phyloP scores from a whole-genome alignment of 1,139 yeast genomes.

The Yamadazyma blattariae region DNA sequence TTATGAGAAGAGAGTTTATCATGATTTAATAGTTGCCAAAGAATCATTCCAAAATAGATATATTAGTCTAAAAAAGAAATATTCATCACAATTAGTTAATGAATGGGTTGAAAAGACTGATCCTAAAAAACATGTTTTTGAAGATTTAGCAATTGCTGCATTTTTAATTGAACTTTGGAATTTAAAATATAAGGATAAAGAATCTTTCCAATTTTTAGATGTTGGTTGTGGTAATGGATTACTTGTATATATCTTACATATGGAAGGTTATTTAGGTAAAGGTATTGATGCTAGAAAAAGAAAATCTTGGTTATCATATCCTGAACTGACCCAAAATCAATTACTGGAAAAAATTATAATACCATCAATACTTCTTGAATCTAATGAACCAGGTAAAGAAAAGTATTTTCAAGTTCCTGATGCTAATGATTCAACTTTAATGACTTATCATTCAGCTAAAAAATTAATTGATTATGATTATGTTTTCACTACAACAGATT shows the following conservation, averaged over 20 bases:
- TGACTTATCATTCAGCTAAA: slow-evolving; percentile 47
- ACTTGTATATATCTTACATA: slow-evolving; percentile 66
- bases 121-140: slow-evolving; percentile 94
- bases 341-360: slow-evolving; percentile 76
- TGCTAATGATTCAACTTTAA: slow-evolving; percentile 55
- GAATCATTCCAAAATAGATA: slow-evolving; percentile 82
- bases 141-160: slow-evolving; percentile 94
- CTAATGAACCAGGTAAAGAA: slow-evolving; percentile 42
- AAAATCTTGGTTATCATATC: slow-evolving; percentile 82
- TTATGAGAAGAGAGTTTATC: slow-evolving; percentile 83
- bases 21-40: slow-evolving; percentile 82
- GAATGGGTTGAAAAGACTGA: slow-evolving; percentile 92
- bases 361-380: slow-evolving; percentile 63
- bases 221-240: slow-evolving; percentile 96
- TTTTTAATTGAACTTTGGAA: slow-evolving; percentile 89
- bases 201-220: slow-evolving; percentile 70
- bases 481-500: slow-evolving; percentile 64
- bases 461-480: slow-evolving; percentile 52
- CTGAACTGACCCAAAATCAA: slow-evolving; percentile 52
- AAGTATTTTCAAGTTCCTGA: slow-evolving; percentile 44
- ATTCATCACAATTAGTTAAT: slow-evolving; percentile 73
- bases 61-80: slow-evolving; percentile 74
- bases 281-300: slow-evolving; percentile 91
- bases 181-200: slow-evolving; percentile 44
- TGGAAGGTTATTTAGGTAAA: slow-evolving; percentile 78